phyloP scores from a whole-genome alignment of 2,329 filamentous ascomycete species.

The Aspergillus eucalypticola region DNA sequence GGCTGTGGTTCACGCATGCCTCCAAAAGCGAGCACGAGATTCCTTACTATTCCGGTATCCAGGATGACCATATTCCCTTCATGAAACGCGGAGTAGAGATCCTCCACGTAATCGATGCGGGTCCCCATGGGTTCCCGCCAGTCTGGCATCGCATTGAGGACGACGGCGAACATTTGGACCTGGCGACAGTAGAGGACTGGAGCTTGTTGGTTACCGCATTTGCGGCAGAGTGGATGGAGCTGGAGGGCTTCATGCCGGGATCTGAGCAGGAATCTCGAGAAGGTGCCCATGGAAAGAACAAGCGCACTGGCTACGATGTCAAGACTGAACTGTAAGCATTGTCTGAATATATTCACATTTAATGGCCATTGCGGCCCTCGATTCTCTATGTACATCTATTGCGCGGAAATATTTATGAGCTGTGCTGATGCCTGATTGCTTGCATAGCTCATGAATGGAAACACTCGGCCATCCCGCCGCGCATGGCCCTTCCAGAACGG shows the following conservation, averaged over 20 bases:
- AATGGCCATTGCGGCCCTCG: neutral
- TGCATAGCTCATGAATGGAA: slow-evolving; percentile 19
- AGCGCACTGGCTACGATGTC: slow-evolving; percentile 17
- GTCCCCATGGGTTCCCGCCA: slow-evolving; percentile 59
- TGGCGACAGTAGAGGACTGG: slow-evolving; percentile 83
- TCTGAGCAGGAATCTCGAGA: neutral
- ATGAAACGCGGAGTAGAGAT: slow-evolving; percentile 82
- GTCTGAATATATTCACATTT: slow-evolving; percentile 16
- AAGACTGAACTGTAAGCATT: slow-evolving; percentile 47
- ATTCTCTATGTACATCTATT: neutral
- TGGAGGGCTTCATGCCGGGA: slow-evolving; percentile 58
- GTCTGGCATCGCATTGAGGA: slow-evolving; percentile 89
- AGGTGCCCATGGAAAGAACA: slow-evolving; percentile 1
- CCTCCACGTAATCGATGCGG: slow-evolving; percentile 79
- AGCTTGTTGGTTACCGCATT: slow-evolving; percentile 80
- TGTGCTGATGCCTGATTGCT: slow-evolving; percentile 17
- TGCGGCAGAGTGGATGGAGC: slow-evolving; percentile 86
- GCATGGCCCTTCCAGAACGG: too few relatives aligned
- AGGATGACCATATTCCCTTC: slow-evolving; percentile 92
- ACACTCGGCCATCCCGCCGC: too few relatives aligned
- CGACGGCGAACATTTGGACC: slow-evolving; percentile 80
- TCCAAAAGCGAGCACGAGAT: slow-evolving; percentile 57
- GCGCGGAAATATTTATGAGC: neutral
- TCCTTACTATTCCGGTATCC: slow-evolving; percentile 54
- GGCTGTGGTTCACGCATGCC: slow-evolving; percentile 66